Conservation (phyloP, 352 stramenopile species). For the Phytophthora idaei region DNA sequence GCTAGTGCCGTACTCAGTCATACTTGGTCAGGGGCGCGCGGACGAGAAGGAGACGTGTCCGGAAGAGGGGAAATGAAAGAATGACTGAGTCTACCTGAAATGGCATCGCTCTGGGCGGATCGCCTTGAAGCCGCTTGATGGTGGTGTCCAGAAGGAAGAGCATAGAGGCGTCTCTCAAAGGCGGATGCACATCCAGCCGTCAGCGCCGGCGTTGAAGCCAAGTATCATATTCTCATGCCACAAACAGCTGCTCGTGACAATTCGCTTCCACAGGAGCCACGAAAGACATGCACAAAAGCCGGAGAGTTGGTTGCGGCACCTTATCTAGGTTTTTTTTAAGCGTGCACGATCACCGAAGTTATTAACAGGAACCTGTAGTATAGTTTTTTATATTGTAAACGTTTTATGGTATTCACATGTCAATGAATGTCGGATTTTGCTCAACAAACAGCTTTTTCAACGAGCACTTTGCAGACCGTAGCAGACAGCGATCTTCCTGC, state of each 20-base stretch:
- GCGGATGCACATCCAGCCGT: too few relatives aligned
- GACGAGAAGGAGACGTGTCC: slow-evolving; percentile 12
- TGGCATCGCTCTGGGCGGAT: slow-evolving; percentile 1
- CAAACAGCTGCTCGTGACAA: slow-evolving; percentile 16
- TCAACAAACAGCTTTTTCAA: too few relatives aligned
- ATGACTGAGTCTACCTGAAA: slow-evolving; percentile 13
- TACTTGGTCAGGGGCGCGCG: slow-evolving; percentile 11
- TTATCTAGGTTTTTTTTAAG: slow-evolving; percentile 1
- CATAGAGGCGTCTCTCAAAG: slow-evolving; percentile 1
- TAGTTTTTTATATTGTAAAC: too few relatives aligned
- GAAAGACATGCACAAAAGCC: slow-evolving; percentile 19
- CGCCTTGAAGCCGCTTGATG: slow-evolving; percentile 15
- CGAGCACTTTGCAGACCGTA: background rate
- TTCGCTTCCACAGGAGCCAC: slow-evolving; percentile 27
- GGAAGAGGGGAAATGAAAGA: slow-evolving; percentile 28
- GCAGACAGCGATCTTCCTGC: background rate
- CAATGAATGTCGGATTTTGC: background rate
- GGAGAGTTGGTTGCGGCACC: slow-evolving; percentile 19
- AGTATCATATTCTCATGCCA: slow-evolving; percentile 12
- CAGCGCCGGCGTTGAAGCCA: slow-evolving; percentile 12
- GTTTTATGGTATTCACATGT: background rate
- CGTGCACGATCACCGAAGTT: slow-evolving; percentile 17
- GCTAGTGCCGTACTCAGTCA: slow-evolving; percentile 45
- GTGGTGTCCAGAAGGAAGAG: slow-evolving; percentile 5
- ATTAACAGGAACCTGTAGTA: too few relatives aligned